Evolutionary conservation across 805 yeast species (phyloP).

Genomic region (Kuraishia capsulata): DNA sequence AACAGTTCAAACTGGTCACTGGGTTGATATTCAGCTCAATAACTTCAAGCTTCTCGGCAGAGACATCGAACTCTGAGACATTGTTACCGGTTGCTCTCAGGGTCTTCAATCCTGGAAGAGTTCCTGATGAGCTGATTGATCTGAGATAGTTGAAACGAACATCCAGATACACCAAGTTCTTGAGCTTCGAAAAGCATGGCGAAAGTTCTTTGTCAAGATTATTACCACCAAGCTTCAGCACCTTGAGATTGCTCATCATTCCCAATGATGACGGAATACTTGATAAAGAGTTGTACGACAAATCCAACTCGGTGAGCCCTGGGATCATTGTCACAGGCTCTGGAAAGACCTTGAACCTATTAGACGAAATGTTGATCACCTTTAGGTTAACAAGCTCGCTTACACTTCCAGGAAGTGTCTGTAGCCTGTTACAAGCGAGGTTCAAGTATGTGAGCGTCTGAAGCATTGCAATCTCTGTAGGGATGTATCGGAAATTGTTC

Average conservation of each 20-base stretch:
- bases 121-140: constrained; percentile 48
- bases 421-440: constrained; percentile 69
- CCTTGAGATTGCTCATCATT: constrained; percentile 49
- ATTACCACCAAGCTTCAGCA: constrained; percentile 70
- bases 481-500: constrained; percentile 61
- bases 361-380: constrained; percentile 70
- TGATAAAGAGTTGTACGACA: constrained; percentile 71
- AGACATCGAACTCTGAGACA: constrained; percentile 60
- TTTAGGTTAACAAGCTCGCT: constrained; percentile 44
- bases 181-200: constrained; percentile 38
- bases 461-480: constrained; percentile 45
- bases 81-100: constrained; percentile 67
- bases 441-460: constrained; percentile 47
- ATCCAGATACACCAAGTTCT: constrained; percentile 61
- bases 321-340: constrained; percentile 53
- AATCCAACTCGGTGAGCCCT: constrained; percentile 56
- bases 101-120: constrained; percentile 58
- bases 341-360: constrained; percentile 55
- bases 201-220: constrained; percentile 47
- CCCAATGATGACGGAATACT: constrained; percentile 54
- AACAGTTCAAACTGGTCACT: constrained; percentile 57
- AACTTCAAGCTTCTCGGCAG: constrained; percentile 53
- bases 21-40: constrained; percentile 79
- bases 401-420: constrained; percentile 52
- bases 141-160: constrained; percentile 56